Evolutionary conservation across 108 stramenopile genomes (phyloP), one percentile per base, ranked within the genome.

Genomic region (Fragilariopsis cylindrus): DNA sequence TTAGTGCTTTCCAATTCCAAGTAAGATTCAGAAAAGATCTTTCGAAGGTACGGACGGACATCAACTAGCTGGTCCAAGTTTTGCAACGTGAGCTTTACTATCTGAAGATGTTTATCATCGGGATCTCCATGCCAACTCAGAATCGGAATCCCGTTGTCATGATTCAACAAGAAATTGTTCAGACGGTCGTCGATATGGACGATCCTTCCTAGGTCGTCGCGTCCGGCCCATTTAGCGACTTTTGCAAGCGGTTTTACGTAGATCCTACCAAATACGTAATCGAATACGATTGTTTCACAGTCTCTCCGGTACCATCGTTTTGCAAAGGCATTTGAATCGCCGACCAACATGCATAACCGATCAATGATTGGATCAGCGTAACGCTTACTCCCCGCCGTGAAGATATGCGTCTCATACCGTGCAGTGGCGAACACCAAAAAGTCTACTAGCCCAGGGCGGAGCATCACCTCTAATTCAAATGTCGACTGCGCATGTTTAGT

Each of bases 231-330:
- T 44, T 63, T 44, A 44, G 42, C 42, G 40, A 63, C 62, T 44
- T 63, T 63, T 3, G 62, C 43, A 5, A 63, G 42, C 2, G 62
- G 62, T 43, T 63, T 63, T 3, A 63, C 62, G 1, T 63, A 63
- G 39, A 44, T 43, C 16, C 62, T 7, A 45, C 12, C 45, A 42
- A 13, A 63, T 5, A n/a, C 40, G 42, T 47, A 15, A 7, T n/a
- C 8, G 62, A 44, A 63, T 63, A 42, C 62, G 1, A 63, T 45
- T 4, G 62, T 63, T 12, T 63, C 62, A 44, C 62, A 63, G 62
- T 63, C 62, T 9, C 45, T 44, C 42, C 62, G 62, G 43, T 63
- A 63, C 62, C 62, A 63, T 40, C 62, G 62, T 43, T 63, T 63
- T 42, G 42, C 43, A 63, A 63, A 63, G 62, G 62, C 62, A 44